Evolutionary conservation across 768 basidiomycete genomes (phyloP), one percentile per base, ranked within the genome.

Genomic region (Mycena polygramma): DNA sequence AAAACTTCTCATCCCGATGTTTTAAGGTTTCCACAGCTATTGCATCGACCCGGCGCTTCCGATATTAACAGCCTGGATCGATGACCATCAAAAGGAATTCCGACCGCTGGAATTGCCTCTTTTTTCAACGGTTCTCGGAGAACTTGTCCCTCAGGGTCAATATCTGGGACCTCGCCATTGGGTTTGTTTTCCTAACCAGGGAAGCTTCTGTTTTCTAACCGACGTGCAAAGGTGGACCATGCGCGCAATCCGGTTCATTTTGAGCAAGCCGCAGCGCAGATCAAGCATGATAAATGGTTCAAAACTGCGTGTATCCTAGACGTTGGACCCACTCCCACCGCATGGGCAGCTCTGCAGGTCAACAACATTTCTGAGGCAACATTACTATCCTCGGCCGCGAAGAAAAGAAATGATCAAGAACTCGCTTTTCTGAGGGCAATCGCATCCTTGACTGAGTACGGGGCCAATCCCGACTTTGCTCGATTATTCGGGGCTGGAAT

Each of bases 1-100:
- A n/a, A 46, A 39, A 55, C 8, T 13, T 35, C n/a, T 58, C 22
- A 53, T 24, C 19, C 20, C 19, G 52, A 19, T 19, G 39, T 39
- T 26, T 22, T 22, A 45, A 81, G 81, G 80, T 6, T 83, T 83
- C 76, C 81, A 83, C 24, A 81, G 81, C 62, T 77, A 77, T 39
- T 79, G 80, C 43, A 77, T 83, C 57, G 71, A 76, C 1, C 70
- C 69, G 17, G 77, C 75, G 13, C 72, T 83, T 26, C 63, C 69
- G 0, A n/a, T 55, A 13, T 15, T 70, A 24, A 17, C 54, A n/a
- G 30, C 19, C 2, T 82, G 81, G 81, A 52, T 80, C 36, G 71
- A 76, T 14, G 72, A 75, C n/a, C 73, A 79, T 14, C 60, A 66
- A 30, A 55, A 66, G 1, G 22, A 46, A 13, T 71, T 79, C 45